Evolutionary conservation across 257 asterid species (phyloP), one percentile per base, ranked within the genome.

Genomic region (Craterostigma plantagineum): DNA sequence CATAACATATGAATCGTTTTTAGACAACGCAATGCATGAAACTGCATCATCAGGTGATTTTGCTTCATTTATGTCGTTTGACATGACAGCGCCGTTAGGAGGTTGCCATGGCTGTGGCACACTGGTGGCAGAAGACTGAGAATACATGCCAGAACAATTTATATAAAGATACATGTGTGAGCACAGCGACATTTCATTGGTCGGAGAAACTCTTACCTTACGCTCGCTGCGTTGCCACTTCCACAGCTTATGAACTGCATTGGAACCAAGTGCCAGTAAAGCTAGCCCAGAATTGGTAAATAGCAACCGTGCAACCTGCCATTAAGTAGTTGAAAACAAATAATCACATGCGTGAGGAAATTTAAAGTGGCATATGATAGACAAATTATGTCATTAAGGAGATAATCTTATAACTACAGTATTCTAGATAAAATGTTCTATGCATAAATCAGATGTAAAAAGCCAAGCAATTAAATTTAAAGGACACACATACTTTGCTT

Each of bases 1-100:
- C 98, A 87, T 87, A 58, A 87, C 98, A 60, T 87, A 87, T n/a
- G 98, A 87, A 70, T 87, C 98, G 52, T 87, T 87, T 61, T 87
- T 87, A 12, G 98, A 87, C 56, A 87, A 65, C 38, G 98, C 98
- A 52, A 87, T 76, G 59, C 98, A 87, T 34, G 95, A 71, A 62
- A 77, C 85, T 0, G 92, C 50, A 51, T 87, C 98, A 62, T 87
- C 97, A 35, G 79, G 54, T 42, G 82, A 60, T 66, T 76, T 87
- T 51, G 63, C 69, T 48, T 82, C 93, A 54, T 53, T 65, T 54
- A 61, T 38, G 63, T 82, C 95, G 60, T 87, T 87, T 38, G 98
- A 79, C 98, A 87, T 87, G 61, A 72, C 74, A 44, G 78, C 84
- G 49, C 93, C 95, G 40, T 68, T 79, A 53, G 67, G 40, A 8